phyloP scores from a whole-genome alignment of 352 stramenopile genomes.

The Bremia lactucae region DNA sequence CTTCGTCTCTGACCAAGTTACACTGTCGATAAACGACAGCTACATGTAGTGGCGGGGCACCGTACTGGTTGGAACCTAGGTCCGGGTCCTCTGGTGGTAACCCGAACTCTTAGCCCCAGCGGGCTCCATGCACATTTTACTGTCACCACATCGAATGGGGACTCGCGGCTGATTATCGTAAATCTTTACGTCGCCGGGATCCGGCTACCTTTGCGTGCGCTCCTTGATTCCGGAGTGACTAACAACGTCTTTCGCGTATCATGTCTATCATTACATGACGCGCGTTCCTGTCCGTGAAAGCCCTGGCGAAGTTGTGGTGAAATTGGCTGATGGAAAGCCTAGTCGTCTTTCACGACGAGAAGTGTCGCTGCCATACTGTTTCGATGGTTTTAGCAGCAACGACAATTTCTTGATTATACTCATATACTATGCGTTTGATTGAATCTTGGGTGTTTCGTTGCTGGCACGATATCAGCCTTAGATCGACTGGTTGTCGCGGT shows the following conservation, averaged over 20 bases:
- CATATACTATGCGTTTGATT: constrained; percentile 18
- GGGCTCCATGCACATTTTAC: not conserved
- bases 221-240: not conserved
- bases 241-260: not conserved
- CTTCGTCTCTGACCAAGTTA: no score
- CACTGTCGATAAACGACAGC: no score
- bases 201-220: not conserved
- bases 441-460: constrained; percentile 11
- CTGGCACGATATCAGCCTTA: no score
- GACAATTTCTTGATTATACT: no score
- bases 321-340: constrained; percentile 5
- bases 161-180: not conserved
- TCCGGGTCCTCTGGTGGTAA: no score
- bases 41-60: no score
- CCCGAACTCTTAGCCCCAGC: not conserved
- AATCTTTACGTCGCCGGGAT: not conserved
- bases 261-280: not conserved
- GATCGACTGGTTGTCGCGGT: no score
- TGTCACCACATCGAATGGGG: not conserved
- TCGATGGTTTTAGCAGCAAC: not conserved
- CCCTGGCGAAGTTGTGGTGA: not conserved
- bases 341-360: not conserved
- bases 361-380: not conserved
- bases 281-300: not conserved
- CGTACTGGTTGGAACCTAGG: no score